These are phyloP conservation scores for Aspergillus leporis DNA, from an alignment of 495 filamentous ascomycete genomes.

Conservation along the genomic window DNA sequence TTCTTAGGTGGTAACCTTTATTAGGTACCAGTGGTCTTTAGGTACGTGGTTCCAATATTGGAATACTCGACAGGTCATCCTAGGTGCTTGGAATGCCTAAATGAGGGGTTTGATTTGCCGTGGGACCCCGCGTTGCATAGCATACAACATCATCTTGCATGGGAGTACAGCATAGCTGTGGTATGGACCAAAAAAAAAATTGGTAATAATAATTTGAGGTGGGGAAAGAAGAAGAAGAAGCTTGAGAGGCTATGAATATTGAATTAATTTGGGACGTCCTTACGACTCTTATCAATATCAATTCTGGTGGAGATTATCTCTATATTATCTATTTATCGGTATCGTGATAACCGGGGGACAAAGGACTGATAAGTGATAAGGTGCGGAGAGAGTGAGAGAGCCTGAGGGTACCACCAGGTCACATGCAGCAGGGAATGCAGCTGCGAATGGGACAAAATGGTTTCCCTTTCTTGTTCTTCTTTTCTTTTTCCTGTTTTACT, in stretches of 20 bases:
- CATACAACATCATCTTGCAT: slow-evolving; percentile 3
- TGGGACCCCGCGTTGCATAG: not conserved
- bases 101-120: not conserved
- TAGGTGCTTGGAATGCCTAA: not conserved
- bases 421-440: slow-evolving; percentile 16
- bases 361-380: slow-evolving; percentile 12
- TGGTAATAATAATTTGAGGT: not conserved
- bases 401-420: slow-evolving; percentile 8
- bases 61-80: not conserved
- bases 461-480: slow-evolving; percentile 9
- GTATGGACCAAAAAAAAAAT: not conserved
- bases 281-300: slow-evolving; percentile 1
- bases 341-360: not conserved
- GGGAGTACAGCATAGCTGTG: not conserved
- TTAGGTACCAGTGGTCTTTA: not conserved
- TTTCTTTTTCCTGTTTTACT: not conserved
- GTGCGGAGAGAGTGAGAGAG: slow-evolving; percentile 16
- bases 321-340: not conserved
- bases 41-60: not conserved
- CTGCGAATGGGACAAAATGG: slow-evolving; percentile 8
- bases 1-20: no score
- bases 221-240: not conserved
- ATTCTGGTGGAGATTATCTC: not conserved
- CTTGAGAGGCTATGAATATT: not conserved
- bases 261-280: not conserved